phyloP scores from a whole-genome alignment of 176 grass and related monocot genomes.

The Miscanthus lutarioriparius region DNA sequence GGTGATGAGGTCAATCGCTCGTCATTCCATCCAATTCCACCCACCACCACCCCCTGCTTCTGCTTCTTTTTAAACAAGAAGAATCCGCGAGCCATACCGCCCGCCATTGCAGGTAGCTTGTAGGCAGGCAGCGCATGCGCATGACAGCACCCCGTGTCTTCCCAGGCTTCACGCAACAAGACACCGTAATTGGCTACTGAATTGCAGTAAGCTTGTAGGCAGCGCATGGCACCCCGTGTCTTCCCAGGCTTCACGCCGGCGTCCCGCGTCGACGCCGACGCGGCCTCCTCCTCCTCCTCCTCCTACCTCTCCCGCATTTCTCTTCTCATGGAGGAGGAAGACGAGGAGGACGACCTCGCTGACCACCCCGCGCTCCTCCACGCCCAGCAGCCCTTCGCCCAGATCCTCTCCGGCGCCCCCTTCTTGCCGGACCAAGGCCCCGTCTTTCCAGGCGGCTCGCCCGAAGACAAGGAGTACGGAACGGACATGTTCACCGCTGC shows the following conservation, averaged over 20 bases:
- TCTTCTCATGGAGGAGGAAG: slow-evolving; percentile 58
- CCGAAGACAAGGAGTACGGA: neutral
- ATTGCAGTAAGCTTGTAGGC: too few relatives aligned
- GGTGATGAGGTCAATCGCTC: neutral
- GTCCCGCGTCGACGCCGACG: neutral
- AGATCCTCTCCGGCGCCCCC: slow-evolving; percentile 37
- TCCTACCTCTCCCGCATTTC: slow-evolving; percentile 23
- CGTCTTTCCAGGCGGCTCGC: slow-evolving; percentile 4
- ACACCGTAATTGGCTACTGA: too few relatives aligned
- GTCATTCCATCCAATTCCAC: neutral
- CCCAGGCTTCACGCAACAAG: too few relatives aligned
- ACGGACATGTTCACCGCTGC: slow-evolving; percentile 38
- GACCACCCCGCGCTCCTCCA: slow-evolving; percentile 37
- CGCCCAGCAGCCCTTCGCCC: slow-evolving; percentile 37
- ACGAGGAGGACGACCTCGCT: slow-evolving; percentile 30
- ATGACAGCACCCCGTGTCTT: too few relatives aligned
- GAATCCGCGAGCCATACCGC: too few relatives aligned
- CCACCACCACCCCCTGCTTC: neutral
- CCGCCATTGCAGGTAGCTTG: neutral
- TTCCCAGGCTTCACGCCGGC: neutral
- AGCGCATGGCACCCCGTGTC: too few relatives aligned
- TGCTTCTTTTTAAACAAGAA: neutral
- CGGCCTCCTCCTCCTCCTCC: slow-evolving; percentile 2
- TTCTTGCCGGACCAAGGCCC: neutral
- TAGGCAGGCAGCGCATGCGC: too few relatives aligned